Percentiles rank a stretch among this genome's conserved stretches.
Evolutionary conservation across 371 early-diverging fungal species (phyloP).

Genomic region (Rhizopus stolonifer): DNA sequence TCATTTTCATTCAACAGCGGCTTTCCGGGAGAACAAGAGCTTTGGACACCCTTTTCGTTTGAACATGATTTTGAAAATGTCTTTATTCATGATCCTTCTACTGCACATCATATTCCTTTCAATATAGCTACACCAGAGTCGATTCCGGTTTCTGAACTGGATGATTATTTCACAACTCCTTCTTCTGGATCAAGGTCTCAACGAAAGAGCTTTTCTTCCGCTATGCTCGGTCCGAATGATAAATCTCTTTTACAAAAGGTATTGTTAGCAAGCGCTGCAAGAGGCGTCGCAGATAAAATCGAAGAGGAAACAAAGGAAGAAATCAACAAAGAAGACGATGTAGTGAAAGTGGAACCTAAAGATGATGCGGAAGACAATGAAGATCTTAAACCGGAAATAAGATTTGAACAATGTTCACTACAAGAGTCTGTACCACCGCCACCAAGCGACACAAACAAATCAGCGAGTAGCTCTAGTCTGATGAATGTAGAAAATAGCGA

Average conservation of each 20-base stretch:
- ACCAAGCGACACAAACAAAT: too few species aligned
- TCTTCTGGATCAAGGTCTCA: slow-evolving; percentile 3
- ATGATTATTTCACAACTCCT: slow-evolving; percentile 36
- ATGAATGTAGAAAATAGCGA: slow-evolving; percentile 33
- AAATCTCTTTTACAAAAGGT: slow-evolving; percentile 42
- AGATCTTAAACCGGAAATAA: background rate
- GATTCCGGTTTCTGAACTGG: slow-evolving; percentile 49
- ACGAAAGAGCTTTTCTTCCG: slow-evolving; percentile 23
- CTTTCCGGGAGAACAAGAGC: slow-evolving; percentile 37
- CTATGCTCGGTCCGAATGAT: slow-evolving; percentile 27
- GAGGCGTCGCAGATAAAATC: slow-evolving; percentile 27
- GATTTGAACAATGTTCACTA: background rate
- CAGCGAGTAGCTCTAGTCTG: slow-evolving; percentile 5
- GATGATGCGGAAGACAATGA: background rate
- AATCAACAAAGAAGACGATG: too few species aligned
- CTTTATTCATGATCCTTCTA: slow-evolving; percentile 33
- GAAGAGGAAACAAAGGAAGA: slow-evolving; percentile 13
- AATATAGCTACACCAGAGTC: slow-evolving; percentile 52
- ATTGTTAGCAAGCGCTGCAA: slow-evolving; percentile 30
- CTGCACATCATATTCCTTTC: slow-evolving; percentile 26
- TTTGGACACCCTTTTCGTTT: slow-evolving; percentile 48
- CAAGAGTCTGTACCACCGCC: background rate
- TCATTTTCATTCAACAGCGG: slow-evolving; percentile 28
- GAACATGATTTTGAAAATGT: slow-evolving; percentile 50
- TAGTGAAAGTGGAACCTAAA: too few species aligned